Conservation (phyloP, 805 yeast species). For the Saturnispora diversa region DNA sequence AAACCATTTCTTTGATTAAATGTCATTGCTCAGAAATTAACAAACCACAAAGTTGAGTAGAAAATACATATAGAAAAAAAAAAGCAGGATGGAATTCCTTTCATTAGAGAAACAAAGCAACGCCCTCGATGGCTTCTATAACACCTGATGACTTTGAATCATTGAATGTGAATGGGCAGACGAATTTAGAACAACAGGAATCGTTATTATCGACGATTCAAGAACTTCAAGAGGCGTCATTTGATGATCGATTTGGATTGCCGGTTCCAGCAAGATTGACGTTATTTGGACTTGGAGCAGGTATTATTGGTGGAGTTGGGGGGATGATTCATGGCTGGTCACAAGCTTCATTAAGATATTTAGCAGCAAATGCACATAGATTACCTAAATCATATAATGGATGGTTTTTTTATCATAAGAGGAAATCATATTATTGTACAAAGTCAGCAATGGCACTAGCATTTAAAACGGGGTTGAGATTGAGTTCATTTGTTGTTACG, state of each 20-base stretch:
- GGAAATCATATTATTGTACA: constrained; percentile 69
- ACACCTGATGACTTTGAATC: constrained; percentile 16
- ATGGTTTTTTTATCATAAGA: constrained; percentile 82
- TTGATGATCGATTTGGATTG: constrained; percentile 37
- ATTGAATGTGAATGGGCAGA: constrained; percentile 12
- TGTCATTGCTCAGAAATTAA: no score
- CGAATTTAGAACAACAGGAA: constrained; percentile 12
- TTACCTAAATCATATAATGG: constrained; percentile 71
- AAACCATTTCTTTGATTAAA: no score
- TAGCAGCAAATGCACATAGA: constrained; percentile 78
- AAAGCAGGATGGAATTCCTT: no score
- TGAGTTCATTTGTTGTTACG: constrained; percentile 37
- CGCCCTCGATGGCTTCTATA: constrained; percentile 16
- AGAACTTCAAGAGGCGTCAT: constrained; percentile 15
- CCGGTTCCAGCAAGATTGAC: constrained; percentile 40
- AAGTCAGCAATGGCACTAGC: constrained; percentile 47
- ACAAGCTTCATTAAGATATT: constrained; percentile 46
- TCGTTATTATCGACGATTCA: constrained; percentile 13
- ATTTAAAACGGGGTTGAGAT: constrained; percentile 34
- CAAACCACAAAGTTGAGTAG: no score
- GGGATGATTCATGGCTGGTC: constrained; percentile 59
- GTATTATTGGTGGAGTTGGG: constrained; percentile 38
- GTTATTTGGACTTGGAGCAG: constrained; percentile 33
- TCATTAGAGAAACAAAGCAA: no score
- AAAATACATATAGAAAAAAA: no score